Evolutionary conservation across 805 yeast species (phyloP), one percentile per base, ranked within the genome.

Genomic region (Zygosaccharomyces kombuchaensis): DNA sequence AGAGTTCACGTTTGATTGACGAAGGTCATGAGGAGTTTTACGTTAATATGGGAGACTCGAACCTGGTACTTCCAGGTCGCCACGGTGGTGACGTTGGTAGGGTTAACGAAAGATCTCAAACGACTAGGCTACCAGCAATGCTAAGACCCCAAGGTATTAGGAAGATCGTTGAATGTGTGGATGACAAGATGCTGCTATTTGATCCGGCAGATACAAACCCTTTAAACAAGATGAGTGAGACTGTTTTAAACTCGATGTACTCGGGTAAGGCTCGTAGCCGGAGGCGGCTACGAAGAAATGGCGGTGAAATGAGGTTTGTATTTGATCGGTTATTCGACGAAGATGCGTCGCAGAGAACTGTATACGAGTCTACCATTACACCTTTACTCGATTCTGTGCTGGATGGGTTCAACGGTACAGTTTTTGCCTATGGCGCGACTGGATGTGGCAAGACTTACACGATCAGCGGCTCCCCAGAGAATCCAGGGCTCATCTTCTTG

Each of bases 391-490:
- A 82, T 49, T 76, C 82, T 32, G 81, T 88, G 0, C 63, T 90
- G 34, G 93, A 86, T 50, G 98, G 97, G 0, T 87, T 71, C 65
- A 89, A 91, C 62, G 83, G 96, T 5, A 88, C 96, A 0, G 87
- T 90, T 0, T 90, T 90, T 70, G 97, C 98, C 0, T 90, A 90
- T 62, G 98, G 98, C 1, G 95, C 98, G 23, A 90, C 98, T 0
- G 98, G 98, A 0, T 90, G 97, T 65, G 98, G 98, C n/a, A 90
- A 90, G 61, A 90, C 97, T 0, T 88, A 84, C 62, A 90, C 98
- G 0, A 85, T 90, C 26, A 77, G 84, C 60, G 96, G 96, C 0
- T 76, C 82, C 0, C 74, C 80, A 0, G 76, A 76, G 2, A 67
- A 75, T 21, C 96, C 96, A 0, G 96, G 96, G 0, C 77, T 90